These are phyloP conservation scores for Termitomyces sp. DNA, from an alignment of 768 basidiomycete species.

Conservation along the genomic window DNA sequence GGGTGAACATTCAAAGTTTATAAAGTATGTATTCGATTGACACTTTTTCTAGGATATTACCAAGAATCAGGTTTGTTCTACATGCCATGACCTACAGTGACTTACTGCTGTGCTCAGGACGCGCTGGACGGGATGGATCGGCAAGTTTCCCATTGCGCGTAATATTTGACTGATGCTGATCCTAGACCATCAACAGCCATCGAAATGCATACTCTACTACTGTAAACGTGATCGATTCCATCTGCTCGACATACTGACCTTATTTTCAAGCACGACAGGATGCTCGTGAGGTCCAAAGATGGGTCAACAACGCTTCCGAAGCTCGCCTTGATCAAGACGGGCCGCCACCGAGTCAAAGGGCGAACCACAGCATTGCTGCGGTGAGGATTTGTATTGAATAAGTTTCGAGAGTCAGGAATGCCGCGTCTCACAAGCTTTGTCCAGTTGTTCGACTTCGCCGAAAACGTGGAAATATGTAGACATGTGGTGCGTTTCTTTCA, in stretches of 20 bases:
- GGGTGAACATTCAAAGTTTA: slow-evolving; percentile 37
- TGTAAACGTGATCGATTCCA: slow-evolving; percentile 38
- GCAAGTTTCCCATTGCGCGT: slow-evolving; percentile 33
- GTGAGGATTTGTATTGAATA: slow-evolving; percentile 31
- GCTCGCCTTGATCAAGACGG: slow-evolving; percentile 45
- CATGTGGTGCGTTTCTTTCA: slow-evolving; percentile 53
- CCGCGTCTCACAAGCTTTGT: not conserved
- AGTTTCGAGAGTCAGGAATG: not conserved
- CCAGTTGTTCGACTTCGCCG: slow-evolving; percentile 46
- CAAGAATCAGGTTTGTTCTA: slow-evolving; percentile 68
- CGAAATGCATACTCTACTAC: slow-evolving; percentile 81
- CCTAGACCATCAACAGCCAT: slow-evolving; percentile 42
- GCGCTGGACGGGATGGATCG: slow-evolving; percentile 73
- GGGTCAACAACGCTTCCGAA: slow-evolving; percentile 43
- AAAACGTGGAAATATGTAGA: slow-evolving; percentile 54
- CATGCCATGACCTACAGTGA: not conserved
- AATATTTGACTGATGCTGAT: not conserved
- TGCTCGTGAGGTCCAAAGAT: slow-evolving; percentile 45
- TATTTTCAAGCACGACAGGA: slow-evolving; percentile 68
- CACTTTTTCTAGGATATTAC: slow-evolving; percentile 57
- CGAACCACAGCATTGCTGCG: slow-evolving; percentile 55
- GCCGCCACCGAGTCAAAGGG: slow-evolving; percentile 63
- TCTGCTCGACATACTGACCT: not conserved
- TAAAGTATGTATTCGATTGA: not conserved
- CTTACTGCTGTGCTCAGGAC: slow-evolving; percentile 37